Base-by-base conservation (phyloP, 495 filamentous ascomycete species). In the Lichenothelia convexa region DNA sequence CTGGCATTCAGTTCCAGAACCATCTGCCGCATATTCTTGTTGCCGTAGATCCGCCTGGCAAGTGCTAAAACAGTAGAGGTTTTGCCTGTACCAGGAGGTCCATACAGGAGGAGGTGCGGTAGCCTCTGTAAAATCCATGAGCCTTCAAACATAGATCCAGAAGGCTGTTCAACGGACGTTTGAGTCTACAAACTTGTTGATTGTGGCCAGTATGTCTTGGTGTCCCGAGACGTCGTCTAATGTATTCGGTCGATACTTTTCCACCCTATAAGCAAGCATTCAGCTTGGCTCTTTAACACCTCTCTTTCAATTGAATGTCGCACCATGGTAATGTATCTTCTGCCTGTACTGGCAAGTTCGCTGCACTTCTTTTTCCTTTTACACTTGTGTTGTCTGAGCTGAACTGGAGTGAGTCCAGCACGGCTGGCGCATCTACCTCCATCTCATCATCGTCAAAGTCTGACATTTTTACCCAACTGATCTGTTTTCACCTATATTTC, bases 1-100 rank as follows among this genome's bases (percentile, higher is more conserved):
- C 80, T 91, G 22, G 89, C 89, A 56, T 97, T 97, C 38, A 97
- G 69, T 53, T 97, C 89, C 4, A 97, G 67, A 32, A 97, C 91
- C 81, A 95, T 94, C 54, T 97, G 89, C 18, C 86, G 73, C 75
- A 95, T 78, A 54, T 94, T 95, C 40, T 79, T 79, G 37, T 59
- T 58, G 24, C 89, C 89, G 46, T 95, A 99, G 53, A 99, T 99
- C 40, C 78, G 70, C 34, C 91, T 71, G 9, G 89, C 83, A 15
- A 99, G 74, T 1, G 74, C 74, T 17, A 99, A 50, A 34, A 62
- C 57, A 23, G 60, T 63, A 23, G 58, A 61, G 1, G 60, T 63
- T 41, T 63, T 63, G 44, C 60, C 60, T 17, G 60, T 63, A 23
- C 60, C 60, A 11, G 60, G 60, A 5, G 60, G 60, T 18, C 60